A percentile compares a stretch with the other conserved stretches of the same genome.
Evolutionary conservation across 2,329 filamentous ascomycete species (phyloP).

Genomic region (Fusarium annulatum): DNA sequence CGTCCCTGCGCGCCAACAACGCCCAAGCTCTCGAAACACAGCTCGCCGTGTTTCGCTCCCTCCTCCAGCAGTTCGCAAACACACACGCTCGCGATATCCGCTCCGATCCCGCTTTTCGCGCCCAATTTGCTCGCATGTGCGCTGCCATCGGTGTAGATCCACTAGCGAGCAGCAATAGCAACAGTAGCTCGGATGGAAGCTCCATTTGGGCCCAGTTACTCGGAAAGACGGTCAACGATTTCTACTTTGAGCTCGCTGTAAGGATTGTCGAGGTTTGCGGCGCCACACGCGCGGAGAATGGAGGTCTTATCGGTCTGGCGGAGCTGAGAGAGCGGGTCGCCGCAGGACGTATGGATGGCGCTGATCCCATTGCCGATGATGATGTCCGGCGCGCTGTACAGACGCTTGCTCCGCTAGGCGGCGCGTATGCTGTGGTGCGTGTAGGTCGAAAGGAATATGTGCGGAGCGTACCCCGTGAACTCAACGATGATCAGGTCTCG

Average conservation of each 20-base stretch:
- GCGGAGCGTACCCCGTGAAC: constrained; percentile 90
- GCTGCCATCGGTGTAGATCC: constrained; percentile 96
- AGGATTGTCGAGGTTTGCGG: constrained; percentile 93
- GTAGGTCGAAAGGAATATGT: constrained; percentile 91
- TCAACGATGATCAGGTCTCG: constrained; percentile 92
- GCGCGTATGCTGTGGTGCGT: constrained; percentile 84
- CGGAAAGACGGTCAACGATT: constrained; percentile 93
- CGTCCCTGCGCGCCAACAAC: constrained; percentile 84
- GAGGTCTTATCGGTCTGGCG: constrained; percentile 85
- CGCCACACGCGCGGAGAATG: constrained; percentile 88
- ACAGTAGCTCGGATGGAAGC: constrained; percentile 60
- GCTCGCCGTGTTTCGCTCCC: constrained; percentile 93
- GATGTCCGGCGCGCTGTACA: constrained; percentile 91
- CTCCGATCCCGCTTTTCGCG: constrained; percentile 92
- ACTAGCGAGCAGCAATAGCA: constrained; percentile 66
- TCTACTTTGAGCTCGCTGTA: constrained; percentile 98
- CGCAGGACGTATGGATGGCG: constrained; percentile 78
- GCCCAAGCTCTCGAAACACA: constrained; percentile 89
- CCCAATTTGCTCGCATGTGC: constrained; percentile 99
- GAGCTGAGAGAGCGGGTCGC: constrained; percentile 84
- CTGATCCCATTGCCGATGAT: constrained; percentile 86
- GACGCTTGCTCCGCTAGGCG: constrained; percentile 86
- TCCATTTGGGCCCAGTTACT: constrained; percentile 95
- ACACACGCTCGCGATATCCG: constrained; percentile 97
- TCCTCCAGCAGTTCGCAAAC: constrained; percentile 93